Percentiles rank a stretch among this genome's conserved stretches.
Conservation (phyloP, 805 yeast genomes). For the Metschnikowia rubicola region DNA sequence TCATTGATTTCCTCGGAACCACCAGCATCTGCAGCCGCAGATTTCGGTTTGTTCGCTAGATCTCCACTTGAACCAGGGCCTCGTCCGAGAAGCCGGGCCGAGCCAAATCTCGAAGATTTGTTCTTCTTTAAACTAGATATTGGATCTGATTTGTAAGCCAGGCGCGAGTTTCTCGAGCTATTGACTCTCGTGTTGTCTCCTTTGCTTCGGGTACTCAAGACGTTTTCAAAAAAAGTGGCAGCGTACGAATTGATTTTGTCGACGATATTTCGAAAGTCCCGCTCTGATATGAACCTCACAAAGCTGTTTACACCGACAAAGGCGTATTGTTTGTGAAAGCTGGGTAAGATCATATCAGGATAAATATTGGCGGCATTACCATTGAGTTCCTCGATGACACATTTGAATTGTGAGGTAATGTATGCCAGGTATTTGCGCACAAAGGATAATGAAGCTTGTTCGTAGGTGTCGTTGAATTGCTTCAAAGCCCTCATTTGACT, state of each 20-base stretch:
- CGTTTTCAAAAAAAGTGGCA: constrained; percentile 27
- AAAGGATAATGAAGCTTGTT: constrained; percentile 51
- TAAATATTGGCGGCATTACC: constrained; percentile 25
- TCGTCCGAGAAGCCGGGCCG: constrained; percentile 16
- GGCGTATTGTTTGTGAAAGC: constrained; percentile 27
- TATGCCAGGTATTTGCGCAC: constrained; percentile 43
- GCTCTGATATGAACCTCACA: constrained; percentile 53
- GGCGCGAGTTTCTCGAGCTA: constrained; percentile 9
- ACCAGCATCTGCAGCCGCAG: constrained; percentile 1
- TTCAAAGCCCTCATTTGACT: constrained; percentile 69
- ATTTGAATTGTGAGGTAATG: constrained; percentile 30
- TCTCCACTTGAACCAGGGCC: constrained; percentile 9
- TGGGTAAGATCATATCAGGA: constrained; percentile 21
- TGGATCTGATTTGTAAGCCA: constrained; percentile 9
- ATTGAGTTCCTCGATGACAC: constrained; percentile 39
- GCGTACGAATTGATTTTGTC: constrained; percentile 36
- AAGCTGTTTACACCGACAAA: constrained; percentile 39
- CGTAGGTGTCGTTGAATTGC: constrained; percentile 62
- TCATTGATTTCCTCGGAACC: constrained; percentile 28
- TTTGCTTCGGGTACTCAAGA: constrained; percentile 23
- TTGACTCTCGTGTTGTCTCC: background rate
- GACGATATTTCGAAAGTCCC: constrained; percentile 45
- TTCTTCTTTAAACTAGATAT: constrained; percentile 11
- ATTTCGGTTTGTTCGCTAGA: constrained; percentile 5
- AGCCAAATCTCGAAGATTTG: constrained; percentile 17